These are phyloP conservation scores for Oryza coarctata DNA, from an alignment of 176 grass and related monocot genomes.

Conservation along the genomic window DNA sequence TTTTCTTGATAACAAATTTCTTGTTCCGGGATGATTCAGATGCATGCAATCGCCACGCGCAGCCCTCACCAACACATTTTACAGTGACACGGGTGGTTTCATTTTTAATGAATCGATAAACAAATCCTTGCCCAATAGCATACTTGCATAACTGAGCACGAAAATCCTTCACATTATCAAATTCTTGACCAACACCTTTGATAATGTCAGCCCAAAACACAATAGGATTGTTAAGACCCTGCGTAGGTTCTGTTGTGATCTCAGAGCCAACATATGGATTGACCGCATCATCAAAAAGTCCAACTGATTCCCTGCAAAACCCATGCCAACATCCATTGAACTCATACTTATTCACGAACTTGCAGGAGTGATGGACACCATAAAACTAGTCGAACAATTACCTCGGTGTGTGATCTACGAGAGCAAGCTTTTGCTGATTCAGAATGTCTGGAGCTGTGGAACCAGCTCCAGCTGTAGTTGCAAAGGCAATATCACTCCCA, in stretches of 20 bases:
- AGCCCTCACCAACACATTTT: slow-evolving; percentile 71
- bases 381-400: slow-evolving; percentile 40
- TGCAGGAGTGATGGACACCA: slow-evolving; percentile 4
- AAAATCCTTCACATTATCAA: slow-evolving; percentile 97
- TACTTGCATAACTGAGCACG: slow-evolving; percentile 95
- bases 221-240: slow-evolving; percentile 30
- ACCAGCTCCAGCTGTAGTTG: slow-evolving; percentile 41
- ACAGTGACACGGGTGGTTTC: slow-evolving; percentile 87
- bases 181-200: slow-evolving; percentile 93
- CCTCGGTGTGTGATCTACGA: slow-evolving; percentile 53
- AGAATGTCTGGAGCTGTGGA: slow-evolving; percentile 52
- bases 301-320: slow-evolving; percentile 48
- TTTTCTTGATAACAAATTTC: slow-evolving; percentile 97
- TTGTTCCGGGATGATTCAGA: slow-evolving; percentile 89
- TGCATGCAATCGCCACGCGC: slow-evolving; percentile 88
- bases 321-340: slow-evolving; percentile 25
- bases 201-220: slow-evolving; percentile 69
- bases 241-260: slow-evolving; percentile 42
- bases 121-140: slow-evolving; percentile 87
- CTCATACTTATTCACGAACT: background rate
- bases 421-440: slow-evolving; percentile 63
- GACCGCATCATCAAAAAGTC: slow-evolving; percentile 61
- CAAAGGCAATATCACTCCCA: slow-evolving; percentile 58
- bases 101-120: slow-evolving; percentile 92
- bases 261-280: slow-evolving; percentile 57